These are phyloP conservation scores for Cicer arietinum DNA, from an alignment of 306 rosid genomes.

Conservation along the genomic window DNA sequence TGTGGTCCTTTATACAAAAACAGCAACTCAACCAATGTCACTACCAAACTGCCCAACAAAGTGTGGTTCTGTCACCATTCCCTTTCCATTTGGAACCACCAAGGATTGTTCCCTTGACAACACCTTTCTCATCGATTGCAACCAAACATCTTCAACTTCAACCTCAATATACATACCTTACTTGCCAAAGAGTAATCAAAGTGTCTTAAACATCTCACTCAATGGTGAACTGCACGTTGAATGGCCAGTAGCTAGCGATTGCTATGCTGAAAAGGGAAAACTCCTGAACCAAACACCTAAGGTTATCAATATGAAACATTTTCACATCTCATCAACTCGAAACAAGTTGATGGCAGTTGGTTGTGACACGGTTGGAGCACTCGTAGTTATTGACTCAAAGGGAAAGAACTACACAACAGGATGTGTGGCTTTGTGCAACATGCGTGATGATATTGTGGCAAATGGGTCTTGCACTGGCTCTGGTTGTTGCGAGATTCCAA, in stretches of 20 bases:
- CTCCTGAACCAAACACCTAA: accelerated
- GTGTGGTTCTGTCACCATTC: conserved; percentile 39
- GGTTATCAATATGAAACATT: neutral
- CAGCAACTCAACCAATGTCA: neutral
- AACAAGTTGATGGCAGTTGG: conserved; percentile 11
- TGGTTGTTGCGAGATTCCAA: conserved; percentile 36
- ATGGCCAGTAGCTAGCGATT: neutral
- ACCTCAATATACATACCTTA: neutral
- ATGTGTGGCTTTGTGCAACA: neutral
- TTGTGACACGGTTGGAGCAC: neutral
- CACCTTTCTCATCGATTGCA: conserved; percentile 40
- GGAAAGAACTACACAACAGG: neutral
- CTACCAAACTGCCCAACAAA: neutral
- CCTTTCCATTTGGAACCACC: conserved; percentile 43
- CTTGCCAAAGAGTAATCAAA: neutral
- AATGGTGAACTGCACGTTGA: conserved; percentile 39
- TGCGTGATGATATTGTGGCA: accelerated
- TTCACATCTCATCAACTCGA: conserved; percentile 33
- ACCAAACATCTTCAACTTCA: neutral
- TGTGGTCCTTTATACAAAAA: neutral
- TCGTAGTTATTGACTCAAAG: neutral
- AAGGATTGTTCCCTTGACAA: conserved; percentile 23
- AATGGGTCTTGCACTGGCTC: conserved; percentile 18
- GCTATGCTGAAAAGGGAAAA: neutral
- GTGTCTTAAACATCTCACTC: conserved; percentile 24